These are phyloP conservation scores for Lasiosphaeria miniovina DNA, from an alignment of 495 filamentous ascomycete genomes.

Conservation along the genomic window DNA sequence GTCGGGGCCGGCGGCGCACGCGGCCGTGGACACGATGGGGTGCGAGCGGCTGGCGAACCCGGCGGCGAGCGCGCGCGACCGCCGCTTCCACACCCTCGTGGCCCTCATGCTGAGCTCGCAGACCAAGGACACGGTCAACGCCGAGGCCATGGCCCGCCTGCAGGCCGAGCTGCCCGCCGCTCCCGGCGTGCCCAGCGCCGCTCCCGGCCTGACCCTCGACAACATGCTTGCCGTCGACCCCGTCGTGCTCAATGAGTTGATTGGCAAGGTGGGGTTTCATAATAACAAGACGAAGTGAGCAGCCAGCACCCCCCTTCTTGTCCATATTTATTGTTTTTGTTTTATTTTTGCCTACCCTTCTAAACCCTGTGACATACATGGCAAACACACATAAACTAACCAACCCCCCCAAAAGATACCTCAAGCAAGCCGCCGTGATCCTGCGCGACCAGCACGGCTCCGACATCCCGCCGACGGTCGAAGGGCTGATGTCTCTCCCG, in stretches of 20 bases:
- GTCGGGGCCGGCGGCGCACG: constrained; percentile 56
- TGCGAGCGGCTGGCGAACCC: constrained; percentile 73
- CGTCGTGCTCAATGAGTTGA: constrained; percentile 69
- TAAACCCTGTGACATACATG: neutral
- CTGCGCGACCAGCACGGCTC: constrained; percentile 63
- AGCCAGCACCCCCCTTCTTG: neutral
- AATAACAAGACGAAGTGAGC: constrained; percentile 81
- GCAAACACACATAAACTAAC: neutral
- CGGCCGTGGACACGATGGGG: constrained; percentile 97
- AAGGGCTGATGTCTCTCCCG: constrained; percentile 74
- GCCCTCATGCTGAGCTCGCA: constrained; percentile 95
- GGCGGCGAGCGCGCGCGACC: constrained; percentile 55
- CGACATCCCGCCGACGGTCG: constrained; percentile 82
- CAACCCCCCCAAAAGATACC: constrained; percentile 47
- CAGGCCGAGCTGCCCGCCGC: constrained; percentile 65
- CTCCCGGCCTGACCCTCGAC: constrained; percentile 63
- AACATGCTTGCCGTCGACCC: constrained; percentile 75
- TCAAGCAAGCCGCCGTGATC: constrained; percentile 73
- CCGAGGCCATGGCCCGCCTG: constrained; percentile 75
- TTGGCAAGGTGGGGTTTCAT: constrained; percentile 86
- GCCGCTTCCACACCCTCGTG: constrained; percentile 86
- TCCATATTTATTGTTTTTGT: neutral
- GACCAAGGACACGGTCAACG: constrained; percentile 93
- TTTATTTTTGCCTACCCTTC: too few relatives aligned
- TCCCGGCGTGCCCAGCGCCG: constrained; percentile 25